Evolutionary conservation across 345 rosid genomes (phyloP), one percentile per base, ranked within the genome.

Genomic region (Ceriops tagal): DNA sequence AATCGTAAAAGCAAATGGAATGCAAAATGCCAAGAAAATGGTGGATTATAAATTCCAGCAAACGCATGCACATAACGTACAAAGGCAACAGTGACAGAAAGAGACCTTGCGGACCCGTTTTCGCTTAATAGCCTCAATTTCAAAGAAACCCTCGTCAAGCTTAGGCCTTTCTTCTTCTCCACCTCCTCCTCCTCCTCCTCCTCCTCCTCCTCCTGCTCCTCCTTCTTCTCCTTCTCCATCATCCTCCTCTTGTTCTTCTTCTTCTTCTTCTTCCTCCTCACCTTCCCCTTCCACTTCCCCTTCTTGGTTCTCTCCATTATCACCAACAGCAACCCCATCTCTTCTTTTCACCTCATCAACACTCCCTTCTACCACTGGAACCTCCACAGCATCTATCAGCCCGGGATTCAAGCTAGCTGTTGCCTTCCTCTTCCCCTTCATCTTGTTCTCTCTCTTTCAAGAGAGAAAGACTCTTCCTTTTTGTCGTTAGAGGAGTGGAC

Each of bases 61-160:
- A 43, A 13, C 47, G 15, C 47, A 13, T 43, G 15, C n/a, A 10
- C 51, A 21, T n/a, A 53, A 46, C 8, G 21, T 18, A 22, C 8
- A 24, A 5, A 5, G 18, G 22, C 10, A 55, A 22, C 11, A 30
- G 1, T 57, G 52, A 52, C 61, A 65, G 21, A 49, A 58, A 68
- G 62, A 69, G 66, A 96, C 99, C 93, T 96, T 96, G 60, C 98
- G 83, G 47, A 89, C 78, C 72, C 99, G 78, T 80, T 87, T 89
- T 19, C 98, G 89, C 56, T 97, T 97, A 77, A 96, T 92, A 65
- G 95, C 92, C 87, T 96, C 98, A 67, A 96, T 96, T 83, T 96
- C 99, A 68, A 53, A 96, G 79, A 79, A 96, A 18, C 96, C 99
- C 62, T 96, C 99, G 26, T 83, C 98, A 0, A 92, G 95, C 75